Percentiles rank a stretch among this genome's conserved stretches.
Evolutionary conservation across 164 flowering plant species (phyloP).

Genomic region (Euptelea pleiosperma): DNA sequence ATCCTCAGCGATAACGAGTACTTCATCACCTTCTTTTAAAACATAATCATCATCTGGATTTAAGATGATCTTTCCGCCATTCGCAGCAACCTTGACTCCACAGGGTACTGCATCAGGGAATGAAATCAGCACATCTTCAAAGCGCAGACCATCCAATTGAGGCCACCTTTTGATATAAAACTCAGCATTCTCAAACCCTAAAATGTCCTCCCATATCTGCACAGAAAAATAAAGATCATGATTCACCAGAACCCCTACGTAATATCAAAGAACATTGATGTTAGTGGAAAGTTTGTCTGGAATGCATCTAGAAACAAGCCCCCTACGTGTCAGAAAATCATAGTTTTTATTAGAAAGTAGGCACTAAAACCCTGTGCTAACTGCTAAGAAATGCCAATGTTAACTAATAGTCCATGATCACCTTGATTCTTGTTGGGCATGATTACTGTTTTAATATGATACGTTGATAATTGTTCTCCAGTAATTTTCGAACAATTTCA

Average conservation of each 20-base stretch:
- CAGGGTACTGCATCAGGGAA: constrained; percentile 96
- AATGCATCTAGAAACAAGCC: no score
- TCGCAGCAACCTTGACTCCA: constrained; percentile 82
- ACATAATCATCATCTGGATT: constrained; percentile 80
- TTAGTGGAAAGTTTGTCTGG: no score
- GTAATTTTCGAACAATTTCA: not conserved
- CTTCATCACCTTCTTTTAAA: constrained; percentile 77
- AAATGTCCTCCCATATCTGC: constrained; percentile 96
- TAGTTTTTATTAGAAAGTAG: no score
- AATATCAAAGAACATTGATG: not conserved
- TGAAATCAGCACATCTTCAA: constrained; percentile 70
- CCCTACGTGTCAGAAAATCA: no score
- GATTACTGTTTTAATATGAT: not conserved
- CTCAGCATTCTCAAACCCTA: constrained; percentile 97
- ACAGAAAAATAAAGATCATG: not conserved
- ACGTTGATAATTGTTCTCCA: not conserved
- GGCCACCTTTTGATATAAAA: constrained; percentile 96
- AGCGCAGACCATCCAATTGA: constrained; percentile 65
- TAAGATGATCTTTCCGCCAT: constrained; percentile 69
- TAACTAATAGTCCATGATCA: no score
- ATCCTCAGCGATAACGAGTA: constrained; percentile 94
- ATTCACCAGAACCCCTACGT: not conserved
- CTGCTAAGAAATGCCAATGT: no score
- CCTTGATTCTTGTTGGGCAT: no score
- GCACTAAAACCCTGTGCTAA: no score